phyloP scores from a whole-genome alignment of 768 basidiomycete genomes.

The Chalciporus piperatus region DNA sequence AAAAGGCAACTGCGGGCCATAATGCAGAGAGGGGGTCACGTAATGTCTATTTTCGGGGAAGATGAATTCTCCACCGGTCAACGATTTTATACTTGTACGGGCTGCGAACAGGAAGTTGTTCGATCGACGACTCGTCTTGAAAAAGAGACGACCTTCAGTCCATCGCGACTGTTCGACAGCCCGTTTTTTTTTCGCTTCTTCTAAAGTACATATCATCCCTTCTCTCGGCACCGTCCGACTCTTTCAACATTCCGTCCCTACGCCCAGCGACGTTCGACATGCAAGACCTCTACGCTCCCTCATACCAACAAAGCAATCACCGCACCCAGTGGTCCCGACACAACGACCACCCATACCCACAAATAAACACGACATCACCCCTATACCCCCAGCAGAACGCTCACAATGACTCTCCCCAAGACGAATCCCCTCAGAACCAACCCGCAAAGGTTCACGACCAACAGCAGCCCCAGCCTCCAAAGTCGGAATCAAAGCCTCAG shows the following conservation, averaged over 20 bases:
- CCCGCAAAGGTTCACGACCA: constrained; percentile 37
- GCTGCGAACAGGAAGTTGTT: constrained; percentile 12
- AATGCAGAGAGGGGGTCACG: constrained; percentile 34
- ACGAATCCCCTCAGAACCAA: constrained; percentile 45
- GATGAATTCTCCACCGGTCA: constrained; percentile 39
- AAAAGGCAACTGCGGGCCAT: constrained; percentile 31
- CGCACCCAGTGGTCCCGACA: constrained; percentile 40
- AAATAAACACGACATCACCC: constrained; percentile 34
- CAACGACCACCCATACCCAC: constrained; percentile 33
- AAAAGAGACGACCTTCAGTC: constrained; percentile 7
- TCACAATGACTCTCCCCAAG: constrained; percentile 41
- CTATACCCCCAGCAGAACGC: constrained; percentile 33
- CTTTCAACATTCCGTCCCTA: constrained; percentile 38
- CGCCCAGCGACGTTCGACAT: constrained; percentile 41
- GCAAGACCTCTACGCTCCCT: constrained; percentile 48
- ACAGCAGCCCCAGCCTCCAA: constrained; percentile 49
- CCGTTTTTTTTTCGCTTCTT: constrained; percentile 30
- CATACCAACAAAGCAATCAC: constrained; percentile 36
- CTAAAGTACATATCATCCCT: constrained; percentile 26
- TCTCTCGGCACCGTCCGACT: constrained; percentile 27
- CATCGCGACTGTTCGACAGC: constrained; percentile 18
- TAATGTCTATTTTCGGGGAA: constrained; percentile 35
- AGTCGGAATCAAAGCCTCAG: constrained; percentile 78
- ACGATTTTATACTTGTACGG: constrained; percentile 37
- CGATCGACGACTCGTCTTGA: constrained; percentile 31